These are phyloP conservation scores for Bacterosira constricta DNA, from an alignment of 108 stramenopile species.

Conservation along the genomic window DNA sequence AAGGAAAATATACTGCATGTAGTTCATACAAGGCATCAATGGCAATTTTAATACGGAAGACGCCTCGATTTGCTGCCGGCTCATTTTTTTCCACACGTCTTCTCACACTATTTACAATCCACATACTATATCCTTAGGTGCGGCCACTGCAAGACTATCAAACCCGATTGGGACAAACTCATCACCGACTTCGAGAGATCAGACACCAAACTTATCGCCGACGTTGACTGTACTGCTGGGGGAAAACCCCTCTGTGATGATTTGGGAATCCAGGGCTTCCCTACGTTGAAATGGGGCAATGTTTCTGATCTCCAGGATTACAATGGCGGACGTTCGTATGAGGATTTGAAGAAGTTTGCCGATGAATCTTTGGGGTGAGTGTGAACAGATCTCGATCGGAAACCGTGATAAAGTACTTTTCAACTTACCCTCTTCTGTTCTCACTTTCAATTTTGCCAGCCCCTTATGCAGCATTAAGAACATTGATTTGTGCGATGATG, in stretches of 20 bases:
- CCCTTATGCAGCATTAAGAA: conserved; percentile 56
- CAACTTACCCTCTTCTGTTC: background rate
- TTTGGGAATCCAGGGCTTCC: conserved; percentile 78
- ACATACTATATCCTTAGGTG: conserved; percentile 27
- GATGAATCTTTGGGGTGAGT: conserved; percentile 62
- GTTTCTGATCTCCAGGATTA: conserved; percentile 66
- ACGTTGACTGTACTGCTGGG: conserved; percentile 88
- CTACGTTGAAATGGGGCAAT: conserved; percentile 83
- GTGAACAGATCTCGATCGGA: background rate
- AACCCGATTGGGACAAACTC: conserved; percentile 69
- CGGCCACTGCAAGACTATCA: conserved; percentile 55
- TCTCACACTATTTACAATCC: background rate
- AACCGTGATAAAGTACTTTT: background rate
- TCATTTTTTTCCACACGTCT: too few relatives aligned
- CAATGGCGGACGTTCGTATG: conserved; percentile 75
- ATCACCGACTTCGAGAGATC: conserved; percentile 61
- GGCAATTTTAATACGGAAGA: background rate
- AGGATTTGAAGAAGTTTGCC: conserved; percentile 70
- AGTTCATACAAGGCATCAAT: background rate
- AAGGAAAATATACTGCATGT: background rate
- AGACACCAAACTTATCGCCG: conserved; percentile 67
- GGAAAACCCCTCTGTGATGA: conserved; percentile 68
- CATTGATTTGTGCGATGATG: conserved; percentile 67
- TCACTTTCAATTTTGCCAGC: background rate
- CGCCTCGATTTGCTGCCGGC: too few relatives aligned